A percentile compares a stretch with the other conserved stretches of the same genome.
Evolutionary conservation across 176 grass and related monocot species (phyloP).

Genomic region (Zea mays): DNA sequence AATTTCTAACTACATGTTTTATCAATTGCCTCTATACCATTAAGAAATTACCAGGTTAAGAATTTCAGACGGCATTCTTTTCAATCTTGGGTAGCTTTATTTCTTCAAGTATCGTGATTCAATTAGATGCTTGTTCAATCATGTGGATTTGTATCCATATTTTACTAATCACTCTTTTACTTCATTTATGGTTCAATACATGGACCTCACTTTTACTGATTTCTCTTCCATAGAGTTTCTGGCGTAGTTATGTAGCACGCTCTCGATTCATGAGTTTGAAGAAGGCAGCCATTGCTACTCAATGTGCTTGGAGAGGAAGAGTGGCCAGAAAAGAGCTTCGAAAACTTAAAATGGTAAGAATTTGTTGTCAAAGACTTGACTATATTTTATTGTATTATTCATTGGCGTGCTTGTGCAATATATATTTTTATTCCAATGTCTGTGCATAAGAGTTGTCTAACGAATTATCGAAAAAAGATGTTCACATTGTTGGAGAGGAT

Average conservation of each 20-base stretch:
- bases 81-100: conserved; percentile 21
- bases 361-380: background rate
- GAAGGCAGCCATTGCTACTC: conserved; percentile 75
- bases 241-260: conserved; percentile 56
- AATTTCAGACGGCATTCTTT: conserved; percentile 15
- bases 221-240: conserved; percentile 59
- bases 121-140: conserved; percentile 8
- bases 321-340: conserved; percentile 82
- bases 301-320: conserved; percentile 90
- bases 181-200: conserved; percentile 26
- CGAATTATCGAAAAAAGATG: conserved; percentile 1
- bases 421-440: conserved; percentile 11
- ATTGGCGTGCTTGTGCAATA: conserved; percentile 10
- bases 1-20: conserved; percentile 10
- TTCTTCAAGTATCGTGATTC: conserved; percentile 24
- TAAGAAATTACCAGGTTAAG: background rate
- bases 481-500: background rate
- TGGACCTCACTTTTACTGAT: conserved; percentile 34
- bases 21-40: background rate
- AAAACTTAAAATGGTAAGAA: conserved; percentile 93
- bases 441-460: background rate
- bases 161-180: conserved; percentile 21
- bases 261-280: conserved; percentile 67
- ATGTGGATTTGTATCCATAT: background rate
- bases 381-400: conserved; percentile 15